Evolutionary conservation across 176 grass and related monocot genomes (phyloP), one percentile per base, ranked within the genome.

Genomic region (Dendrocalamus sinicus): DNA sequence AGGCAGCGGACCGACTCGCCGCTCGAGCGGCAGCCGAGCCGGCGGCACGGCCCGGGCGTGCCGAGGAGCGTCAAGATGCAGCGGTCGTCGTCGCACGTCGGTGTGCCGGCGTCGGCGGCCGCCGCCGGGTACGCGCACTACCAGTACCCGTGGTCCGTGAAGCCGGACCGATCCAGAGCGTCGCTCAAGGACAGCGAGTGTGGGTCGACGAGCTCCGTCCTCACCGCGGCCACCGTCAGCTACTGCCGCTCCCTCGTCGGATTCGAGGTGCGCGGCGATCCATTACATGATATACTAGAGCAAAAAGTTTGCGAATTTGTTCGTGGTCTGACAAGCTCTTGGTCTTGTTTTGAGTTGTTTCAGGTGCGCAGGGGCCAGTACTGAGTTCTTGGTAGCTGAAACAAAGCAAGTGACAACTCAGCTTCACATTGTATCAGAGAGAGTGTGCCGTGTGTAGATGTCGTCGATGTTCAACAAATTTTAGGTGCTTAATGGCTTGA

Each of bases 141-240:
- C 71, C 57, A 13, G 9, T 80, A 90, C 79, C 89, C 95, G 9
- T 93, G 91, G 93, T 70, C 91, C 11, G 71, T 95, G 7, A 93
- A 90, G 83, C 86, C 93, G 57, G 91, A 98, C 83, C 75, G 65
- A 59, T 93, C 95, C 40, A 95, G 83, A 72, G 88, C 86, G 43
- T 95, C 89, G 44, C 62, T 98, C 68, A 90, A 92, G 35, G 91
- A 89, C 17, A 98, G 95, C 89, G 95, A 98, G 83, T 98, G 93
- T 41, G 93, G 91, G 9, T 98, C 95, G 24, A 92, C 89, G 67
- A 97, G 92, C 87, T 88, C 92, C 22, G 58, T 91, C 64, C 92
- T 97, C 73, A 97, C 89, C 15, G 84, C 81, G 4, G 69, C 82
- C 70, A 79, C 77, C 77, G 60, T 79, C 9, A 24, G 41, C 24